These are phyloP conservation scores for Leishmania arabica DNA, from an alignment of 208 protist species.

Conservation along the genomic window DNA sequence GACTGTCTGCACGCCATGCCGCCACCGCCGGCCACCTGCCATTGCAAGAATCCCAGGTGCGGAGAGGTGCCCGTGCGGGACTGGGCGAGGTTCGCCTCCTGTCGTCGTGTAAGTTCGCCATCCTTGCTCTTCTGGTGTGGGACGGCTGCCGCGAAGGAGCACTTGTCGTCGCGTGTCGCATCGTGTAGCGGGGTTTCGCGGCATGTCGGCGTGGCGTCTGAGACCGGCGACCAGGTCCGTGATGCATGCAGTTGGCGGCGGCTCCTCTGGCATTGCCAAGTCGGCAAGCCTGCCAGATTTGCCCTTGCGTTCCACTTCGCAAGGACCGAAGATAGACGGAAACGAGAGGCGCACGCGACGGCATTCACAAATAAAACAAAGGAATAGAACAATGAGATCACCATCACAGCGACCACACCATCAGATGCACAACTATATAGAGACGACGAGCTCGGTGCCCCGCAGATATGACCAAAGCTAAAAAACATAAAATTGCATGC, in stretches of 20 bases:
- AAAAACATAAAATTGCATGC: neutral
- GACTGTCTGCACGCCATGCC: neutral
- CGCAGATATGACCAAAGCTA: neutral
- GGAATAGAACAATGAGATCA: neutral
- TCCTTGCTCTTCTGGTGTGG: neutral
- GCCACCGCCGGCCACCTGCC: neutral
- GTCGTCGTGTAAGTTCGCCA: neutral
- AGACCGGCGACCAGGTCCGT: too few species aligned
- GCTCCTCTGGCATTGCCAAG: too few species aligned
- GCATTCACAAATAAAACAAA: neutral
- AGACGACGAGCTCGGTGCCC: neutral
- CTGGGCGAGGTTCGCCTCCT: neutral
- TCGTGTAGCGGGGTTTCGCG: too few species aligned
- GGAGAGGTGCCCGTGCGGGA: neutral
- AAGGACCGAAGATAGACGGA: too few species aligned
- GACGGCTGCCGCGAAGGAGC: neutral
- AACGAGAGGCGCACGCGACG: too few species aligned
- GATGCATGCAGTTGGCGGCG: too few species aligned
- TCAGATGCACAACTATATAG: neutral
- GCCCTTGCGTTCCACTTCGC: too few species aligned
- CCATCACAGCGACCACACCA: neutral
- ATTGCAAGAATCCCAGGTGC: neutral
- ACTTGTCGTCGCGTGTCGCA: too few species aligned
- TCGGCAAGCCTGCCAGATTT: too few species aligned
- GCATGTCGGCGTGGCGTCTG: too few species aligned